A percentile compares a stretch with the other conserved stretches of the same genome.
These are phyloP conservation scores for Populus ilicifolia DNA, from an alignment of 345 rosid genomes.

Conservation along the genomic window DNA sequence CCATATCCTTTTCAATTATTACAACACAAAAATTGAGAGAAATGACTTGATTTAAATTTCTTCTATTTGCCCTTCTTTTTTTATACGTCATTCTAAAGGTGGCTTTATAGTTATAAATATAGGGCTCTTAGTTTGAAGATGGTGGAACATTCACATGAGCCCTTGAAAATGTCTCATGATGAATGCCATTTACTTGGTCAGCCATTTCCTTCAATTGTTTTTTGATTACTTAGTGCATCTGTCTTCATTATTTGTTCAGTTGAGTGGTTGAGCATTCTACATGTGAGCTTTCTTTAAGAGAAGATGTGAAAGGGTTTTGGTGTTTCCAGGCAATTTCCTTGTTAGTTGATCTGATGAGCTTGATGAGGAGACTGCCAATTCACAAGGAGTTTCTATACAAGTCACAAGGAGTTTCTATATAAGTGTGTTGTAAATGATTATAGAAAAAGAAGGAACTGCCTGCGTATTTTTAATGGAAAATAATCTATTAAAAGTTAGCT, in stretches of 20 bases:
- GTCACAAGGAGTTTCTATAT: no score
- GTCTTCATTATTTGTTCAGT: background rate
- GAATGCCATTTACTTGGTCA: background rate
- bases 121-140: background rate
- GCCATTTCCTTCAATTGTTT: background rate
- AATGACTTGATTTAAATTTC: background rate
- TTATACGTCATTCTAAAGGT: background rate
- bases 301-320: background rate
- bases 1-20: background rate
- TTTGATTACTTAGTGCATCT: background rate
- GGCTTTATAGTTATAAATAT: background rate
- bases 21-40: background rate
- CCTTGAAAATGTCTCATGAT: background rate
- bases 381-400: no score
- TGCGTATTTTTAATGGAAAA: no score
- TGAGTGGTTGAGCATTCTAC: background rate
- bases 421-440: no score
- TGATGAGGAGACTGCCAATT: no score
- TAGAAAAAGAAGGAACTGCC: no score
- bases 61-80: background rate
- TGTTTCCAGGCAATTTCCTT: background rate
- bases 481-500: no score
- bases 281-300: background rate
- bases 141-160: background rate
- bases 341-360: no score